Conservation (phyloP, 805 yeast genomes). For the Candida arabinofermentans region DNA sequence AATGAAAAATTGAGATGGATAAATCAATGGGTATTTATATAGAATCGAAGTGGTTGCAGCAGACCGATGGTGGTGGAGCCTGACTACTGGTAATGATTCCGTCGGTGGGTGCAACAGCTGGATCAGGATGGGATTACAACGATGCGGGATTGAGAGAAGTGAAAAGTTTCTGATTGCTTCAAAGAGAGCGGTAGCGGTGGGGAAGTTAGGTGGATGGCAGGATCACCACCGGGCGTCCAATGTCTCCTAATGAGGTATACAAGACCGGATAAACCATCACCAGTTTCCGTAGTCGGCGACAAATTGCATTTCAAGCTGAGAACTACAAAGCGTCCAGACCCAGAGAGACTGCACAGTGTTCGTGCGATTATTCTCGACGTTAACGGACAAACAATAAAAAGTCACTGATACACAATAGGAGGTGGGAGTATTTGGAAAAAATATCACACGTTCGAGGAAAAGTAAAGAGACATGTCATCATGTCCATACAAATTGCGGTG, state of each 20-base stretch:
- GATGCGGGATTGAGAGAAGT: no score
- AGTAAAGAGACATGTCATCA: no score
- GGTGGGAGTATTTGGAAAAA: no score
- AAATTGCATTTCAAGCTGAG: no score
- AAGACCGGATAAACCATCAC: conserved; percentile 1
- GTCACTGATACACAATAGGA: background rate
- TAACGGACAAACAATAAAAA: background rate
- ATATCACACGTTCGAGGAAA: no score
- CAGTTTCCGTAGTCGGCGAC: conserved; percentile 1
- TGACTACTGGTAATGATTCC: no score
- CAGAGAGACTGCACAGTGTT: no score
- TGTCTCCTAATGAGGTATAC: background rate
- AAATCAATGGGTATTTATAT: conserved; percentile 1
- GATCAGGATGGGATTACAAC: no score
- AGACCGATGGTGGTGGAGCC: no score
- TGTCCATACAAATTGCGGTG: no score
- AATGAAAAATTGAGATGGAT: background rate
- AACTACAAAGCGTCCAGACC: no score
- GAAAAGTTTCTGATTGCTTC: no score
- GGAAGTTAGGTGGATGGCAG: background rate
- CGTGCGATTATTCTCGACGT: background rate
- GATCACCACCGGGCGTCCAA: background rate
- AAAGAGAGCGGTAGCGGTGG: background rate
- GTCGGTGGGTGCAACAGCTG: background rate
- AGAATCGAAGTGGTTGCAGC: background rate